A percentile compares a stretch with the other conserved stretches of the same genome.
Evolutionary conservation across 1,139 yeast genomes (phyloP).

Genomic region (Sugiyamaella xylanicola): DNA sequence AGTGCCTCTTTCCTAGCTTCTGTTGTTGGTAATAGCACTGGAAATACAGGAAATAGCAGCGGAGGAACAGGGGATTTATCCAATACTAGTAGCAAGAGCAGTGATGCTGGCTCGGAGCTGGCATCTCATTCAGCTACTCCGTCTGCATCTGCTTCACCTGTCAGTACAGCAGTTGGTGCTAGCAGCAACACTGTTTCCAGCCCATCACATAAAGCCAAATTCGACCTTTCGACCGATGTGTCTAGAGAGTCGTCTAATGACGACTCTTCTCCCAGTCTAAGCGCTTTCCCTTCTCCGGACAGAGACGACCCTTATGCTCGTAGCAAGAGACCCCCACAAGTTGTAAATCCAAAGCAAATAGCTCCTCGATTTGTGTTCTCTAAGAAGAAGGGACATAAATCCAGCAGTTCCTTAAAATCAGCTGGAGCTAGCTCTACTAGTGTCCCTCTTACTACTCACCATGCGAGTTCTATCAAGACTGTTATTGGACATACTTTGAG

Average conservation of each 20-base stretch:
- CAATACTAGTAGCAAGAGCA: slow-evolving; percentile 12
- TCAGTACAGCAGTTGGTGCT: slow-evolving; percentile 2
- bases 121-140: slow-evolving; percentile 1
- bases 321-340: slow-evolving; percentile 38
- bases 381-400: slow-evolving; percentile 26
- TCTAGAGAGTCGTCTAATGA: slow-evolving; percentile 31
- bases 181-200: not conserved
- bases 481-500: slow-evolving; percentile 9
- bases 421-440: not conserved
- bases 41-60: not conserved
- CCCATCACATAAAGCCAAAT: slow-evolving; percentile 8
- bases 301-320: slow-evolving; percentile 43
- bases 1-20: slow-evolving; percentile 14
- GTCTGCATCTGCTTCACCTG: slow-evolving; percentile 14
- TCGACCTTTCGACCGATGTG: slow-evolving; percentile 19
- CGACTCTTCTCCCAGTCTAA: slow-evolving; percentile 23
- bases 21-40: not conserved
- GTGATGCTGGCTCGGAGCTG: slow-evolving; percentile 1
- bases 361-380: slow-evolving; percentile 44
- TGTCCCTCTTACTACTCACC: slow-evolving; percentile 1
- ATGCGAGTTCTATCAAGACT: slow-evolving; percentile 8
- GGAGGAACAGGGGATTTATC: slow-evolving; percentile 7
- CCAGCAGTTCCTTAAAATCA: slow-evolving; percentile 18
- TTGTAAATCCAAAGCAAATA: slow-evolving; percentile 36
- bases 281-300: slow-evolving; percentile 35